Evolutionary conservation across 495 filamentous ascomycete species (phyloP).

Genomic region (Trichoderma gamsii): DNA sequence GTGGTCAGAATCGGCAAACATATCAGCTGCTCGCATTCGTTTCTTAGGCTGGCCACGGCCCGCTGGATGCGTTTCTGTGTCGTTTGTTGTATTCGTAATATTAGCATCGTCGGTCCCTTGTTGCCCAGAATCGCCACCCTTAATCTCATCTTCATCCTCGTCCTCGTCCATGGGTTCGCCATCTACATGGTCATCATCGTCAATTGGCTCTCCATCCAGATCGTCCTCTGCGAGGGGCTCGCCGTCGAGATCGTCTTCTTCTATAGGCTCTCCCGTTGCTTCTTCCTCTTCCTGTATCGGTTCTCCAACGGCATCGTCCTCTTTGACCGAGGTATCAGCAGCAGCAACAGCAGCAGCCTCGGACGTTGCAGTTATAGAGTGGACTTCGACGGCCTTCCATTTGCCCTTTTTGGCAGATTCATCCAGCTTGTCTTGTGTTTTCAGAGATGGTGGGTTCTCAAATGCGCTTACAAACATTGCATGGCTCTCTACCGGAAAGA

Average conservation of each 20-base stretch:
- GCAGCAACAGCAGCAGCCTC: background rate
- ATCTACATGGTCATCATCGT: conserved; percentile 43
- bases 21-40: conserved; percentile 82
- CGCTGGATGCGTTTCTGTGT: background rate
- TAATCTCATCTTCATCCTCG: conserved; percentile 23
- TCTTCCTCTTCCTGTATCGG: conserved; percentile 24
- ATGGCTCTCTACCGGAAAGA: conserved; percentile 71
- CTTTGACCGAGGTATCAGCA: background rate
- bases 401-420: conserved; percentile 54
- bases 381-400: conserved; percentile 52
- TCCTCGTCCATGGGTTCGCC: conserved; percentile 43
- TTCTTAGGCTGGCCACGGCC: conserved; percentile 30
- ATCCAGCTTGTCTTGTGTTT: conserved; percentile 39
- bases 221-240: conserved; percentile 42
- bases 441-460: conserved; percentile 61
- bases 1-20: conserved; percentile 70
- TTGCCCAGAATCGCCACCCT: background rate
- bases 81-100: conserved; percentile 16
- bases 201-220: conserved; percentile 50
- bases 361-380: conserved; percentile 5
- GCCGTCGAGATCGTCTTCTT: conserved; percentile 40
- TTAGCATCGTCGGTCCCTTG: background rate
- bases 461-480: conserved; percentile 69
- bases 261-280: conserved; percentile 48
- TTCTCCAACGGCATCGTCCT: conserved; percentile 24